Conservation (phyloP, 1,139 yeast genomes). For the Debaryomyces sp. region DNA sequence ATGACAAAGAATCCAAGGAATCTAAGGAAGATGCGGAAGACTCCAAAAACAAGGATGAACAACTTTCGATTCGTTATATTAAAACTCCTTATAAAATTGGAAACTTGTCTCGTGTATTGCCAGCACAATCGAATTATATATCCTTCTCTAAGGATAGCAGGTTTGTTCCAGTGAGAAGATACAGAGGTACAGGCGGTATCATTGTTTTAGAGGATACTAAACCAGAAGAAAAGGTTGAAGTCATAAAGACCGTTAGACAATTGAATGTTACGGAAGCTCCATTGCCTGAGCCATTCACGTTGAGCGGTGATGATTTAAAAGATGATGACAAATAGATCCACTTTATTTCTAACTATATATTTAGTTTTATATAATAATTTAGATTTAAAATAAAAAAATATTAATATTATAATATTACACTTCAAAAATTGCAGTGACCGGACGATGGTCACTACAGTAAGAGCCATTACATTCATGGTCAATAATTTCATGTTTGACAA, state of each 20-base stretch:
- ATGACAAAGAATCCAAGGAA: slow-evolving; percentile 20
- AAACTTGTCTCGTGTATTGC: slow-evolving; percentile 87
- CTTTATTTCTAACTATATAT: slow-evolving; percentile 5
- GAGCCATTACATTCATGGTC: slow-evolving; percentile 14
- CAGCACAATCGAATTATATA: slow-evolving; percentile 84
- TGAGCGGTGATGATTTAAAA: slow-evolving; percentile 54
- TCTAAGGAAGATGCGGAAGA: slow-evolving; percentile 19
- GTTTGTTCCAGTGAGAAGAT: slow-evolving; percentile 81
- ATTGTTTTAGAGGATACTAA: slow-evolving; percentile 72
- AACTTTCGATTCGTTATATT: slow-evolving; percentile 43
- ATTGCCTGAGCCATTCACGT: slow-evolving; percentile 80
- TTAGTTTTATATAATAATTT: slow-evolving; percentile 2
- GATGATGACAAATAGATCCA: slow-evolving; percentile 28
- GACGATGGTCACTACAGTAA: slow-evolving; percentile 24
- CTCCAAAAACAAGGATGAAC: slow-evolving; percentile 35
- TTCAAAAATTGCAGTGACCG: slow-evolving; percentile 22
- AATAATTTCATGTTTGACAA: slow-evolving; percentile 16
- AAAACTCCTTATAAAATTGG: slow-evolving; percentile 68
- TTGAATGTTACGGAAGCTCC: slow-evolving; percentile 85
- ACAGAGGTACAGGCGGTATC: slow-evolving; percentile 80
- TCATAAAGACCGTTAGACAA: slow-evolving; percentile 86
- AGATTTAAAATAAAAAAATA: slow-evolving; percentile 1
- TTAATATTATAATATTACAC: slow-evolving; percentile 9
- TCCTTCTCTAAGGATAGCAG: slow-evolving; percentile 76
- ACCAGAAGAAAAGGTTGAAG: slow-evolving; percentile 66